These are phyloP conservation scores for Coniochaeta ligniaria DNA, from an alignment of 2,329 filamentous ascomycete genomes.

Conservation along the genomic window DNA sequence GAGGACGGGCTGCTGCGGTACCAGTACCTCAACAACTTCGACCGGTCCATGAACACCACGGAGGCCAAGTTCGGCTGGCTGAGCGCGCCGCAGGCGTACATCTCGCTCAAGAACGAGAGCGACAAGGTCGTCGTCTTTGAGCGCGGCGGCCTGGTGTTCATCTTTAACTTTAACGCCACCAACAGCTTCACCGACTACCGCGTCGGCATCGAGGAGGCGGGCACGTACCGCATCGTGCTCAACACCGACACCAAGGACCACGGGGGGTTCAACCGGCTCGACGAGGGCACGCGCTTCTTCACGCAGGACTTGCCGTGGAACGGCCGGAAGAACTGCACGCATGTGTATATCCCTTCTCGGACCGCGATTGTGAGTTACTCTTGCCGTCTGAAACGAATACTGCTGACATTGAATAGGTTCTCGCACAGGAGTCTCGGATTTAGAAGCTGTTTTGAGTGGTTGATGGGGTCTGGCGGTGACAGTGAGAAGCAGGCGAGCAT, in stretches of 20 bases:
- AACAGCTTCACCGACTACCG: slow-evolving; percentile 88
- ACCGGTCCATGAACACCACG: slow-evolving; percentile 79
- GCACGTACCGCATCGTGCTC: slow-evolving; percentile 81
- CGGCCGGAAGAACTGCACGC: slow-evolving; percentile 78
- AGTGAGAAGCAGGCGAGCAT: background rate
- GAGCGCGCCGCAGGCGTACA: slow-evolving; percentile 75
- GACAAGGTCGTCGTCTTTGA: slow-evolving; percentile 98
- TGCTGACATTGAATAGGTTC: slow-evolving; percentile 10
- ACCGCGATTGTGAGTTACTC: slow-evolving; percentile 67
- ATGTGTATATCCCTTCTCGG: slow-evolving; percentile 81
- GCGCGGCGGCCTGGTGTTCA: slow-evolving; percentile 78
- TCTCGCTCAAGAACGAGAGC: slow-evolving; percentile 85
- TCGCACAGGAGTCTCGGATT: slow-evolving; percentile 23
- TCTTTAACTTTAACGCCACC: slow-evolving; percentile 92
- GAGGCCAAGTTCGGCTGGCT: slow-evolving; percentile 93
- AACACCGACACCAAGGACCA: slow-evolving; percentile 72
- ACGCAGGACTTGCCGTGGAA: slow-evolving; percentile 92
- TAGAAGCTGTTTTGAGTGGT: background rate
- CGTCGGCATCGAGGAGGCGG: slow-evolving; percentile 75
- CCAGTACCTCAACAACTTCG: slow-evolving; percentile 87
- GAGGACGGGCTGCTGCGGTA: slow-evolving; percentile 84
- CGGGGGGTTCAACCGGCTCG: slow-evolving; percentile 73
- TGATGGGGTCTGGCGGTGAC: background rate
- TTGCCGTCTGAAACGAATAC: background rate
- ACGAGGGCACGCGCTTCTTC: slow-evolving; percentile 80